Evolutionary conservation across 106 monocot genomes (phyloP), one percentile per base, ranked within the genome.

Genomic region (Allium fistulosum): DNA sequence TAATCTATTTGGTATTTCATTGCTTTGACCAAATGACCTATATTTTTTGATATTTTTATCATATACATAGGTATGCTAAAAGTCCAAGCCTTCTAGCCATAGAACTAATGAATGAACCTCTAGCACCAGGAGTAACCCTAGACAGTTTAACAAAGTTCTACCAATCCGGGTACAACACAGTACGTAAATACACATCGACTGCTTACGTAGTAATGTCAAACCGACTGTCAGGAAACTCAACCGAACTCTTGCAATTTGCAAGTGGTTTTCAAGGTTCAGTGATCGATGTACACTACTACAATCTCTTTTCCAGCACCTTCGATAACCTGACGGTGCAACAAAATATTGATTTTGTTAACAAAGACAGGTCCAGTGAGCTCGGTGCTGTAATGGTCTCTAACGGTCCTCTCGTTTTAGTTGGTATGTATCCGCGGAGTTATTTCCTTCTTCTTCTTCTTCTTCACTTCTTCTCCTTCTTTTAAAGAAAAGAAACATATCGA

Each of bases 261-360:
- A 59, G 85, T 47, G 77, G 77, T 70, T 81, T 90, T 53, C 10
- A 62, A 3, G 50, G 80, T 10, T 69, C 82, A 7, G 94, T 88
- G 46, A 10, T 94, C 49, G 90, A 94, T 46, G 80, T 90, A 12
- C 94, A 94, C 71, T 90, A 90, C 84, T 94, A 94, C 72, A 87
- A 85, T 53, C 72, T 90, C 56, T 87, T 58, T 69, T 46, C 66
- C 4, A 53, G 53, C 45, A n/a, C 2, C 2, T 90, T 94, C 61
- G 11, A 63, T 9, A 26, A 48, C 68, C 52, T 86, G 58, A 75
- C 80, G 0, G 90, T 68, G 17, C 80, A 87, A 17, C 77, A 87
- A 17, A 87, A 90, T 71, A 90, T 90, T 62, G 79, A 90, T 70
- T 90, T 52, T 55, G 51, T 94, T 9, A 65, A 83, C 57, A 84